Percentiles rank a stretch among this genome's conserved stretches.
phyloP scores from a whole-genome alignment of 225 moss, liverwort and hornwort genomes.

The Pseudisothecium myosuroides region DNA sequence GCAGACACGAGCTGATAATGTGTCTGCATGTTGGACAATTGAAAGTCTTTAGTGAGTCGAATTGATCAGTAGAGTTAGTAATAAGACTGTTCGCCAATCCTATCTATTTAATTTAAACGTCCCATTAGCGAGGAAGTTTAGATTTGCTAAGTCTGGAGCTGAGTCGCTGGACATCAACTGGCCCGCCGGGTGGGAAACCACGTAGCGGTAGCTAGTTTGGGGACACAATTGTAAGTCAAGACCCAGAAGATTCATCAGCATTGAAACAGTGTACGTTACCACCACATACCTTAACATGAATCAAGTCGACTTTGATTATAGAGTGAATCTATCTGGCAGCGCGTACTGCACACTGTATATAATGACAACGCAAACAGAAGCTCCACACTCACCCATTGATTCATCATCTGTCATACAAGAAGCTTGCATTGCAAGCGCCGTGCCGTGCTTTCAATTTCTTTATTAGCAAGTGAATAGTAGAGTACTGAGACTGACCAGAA shows the following conservation, averaged over 20 bases:
- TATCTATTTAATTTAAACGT: too few species aligned
- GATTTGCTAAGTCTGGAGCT: not conserved
- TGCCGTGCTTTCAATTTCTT: not conserved
- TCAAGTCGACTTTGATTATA: not conserved
- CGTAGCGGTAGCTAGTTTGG: not conserved
- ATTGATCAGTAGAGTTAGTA: not conserved
- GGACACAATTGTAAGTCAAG: not conserved
- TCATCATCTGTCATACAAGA: not conserved
- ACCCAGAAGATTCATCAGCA: not conserved
- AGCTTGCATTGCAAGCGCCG: not conserved
- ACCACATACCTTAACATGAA: not conserved
- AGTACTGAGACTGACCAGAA: not conserved
- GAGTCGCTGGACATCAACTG: not conserved
- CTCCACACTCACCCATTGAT: not conserved
- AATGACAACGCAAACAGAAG: not conserved
- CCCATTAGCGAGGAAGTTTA: not conserved
- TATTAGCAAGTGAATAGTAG: not conserved
- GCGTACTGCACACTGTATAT: not conserved
- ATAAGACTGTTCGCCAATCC: not conserved
- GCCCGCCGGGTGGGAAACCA: not conserved
- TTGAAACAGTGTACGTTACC: not conserved
- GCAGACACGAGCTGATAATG: not conserved
- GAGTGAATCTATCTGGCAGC: too few species aligned
- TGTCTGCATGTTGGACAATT: not conserved
- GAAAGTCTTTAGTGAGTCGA: not conserved